These are phyloP conservation scores for Anisogramma anomala DNA, from an alignment of 2,329 filamentous ascomycete species.

Conservation along the genomic window DNA sequence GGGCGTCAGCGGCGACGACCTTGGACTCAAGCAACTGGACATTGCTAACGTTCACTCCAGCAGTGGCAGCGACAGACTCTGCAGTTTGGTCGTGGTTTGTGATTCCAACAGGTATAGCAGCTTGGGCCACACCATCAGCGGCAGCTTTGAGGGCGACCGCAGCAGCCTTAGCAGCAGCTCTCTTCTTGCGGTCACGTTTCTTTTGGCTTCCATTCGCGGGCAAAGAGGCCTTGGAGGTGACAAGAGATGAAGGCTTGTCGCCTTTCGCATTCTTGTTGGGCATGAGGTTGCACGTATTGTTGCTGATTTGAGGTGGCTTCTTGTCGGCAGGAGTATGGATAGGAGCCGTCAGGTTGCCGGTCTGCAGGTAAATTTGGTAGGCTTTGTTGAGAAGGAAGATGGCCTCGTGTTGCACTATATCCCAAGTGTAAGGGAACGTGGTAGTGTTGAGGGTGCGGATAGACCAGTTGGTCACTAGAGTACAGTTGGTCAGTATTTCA, in stretches of 20 bases:
- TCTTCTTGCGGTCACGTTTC: slow-evolving; percentile 7
- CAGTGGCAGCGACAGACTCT: not conserved
- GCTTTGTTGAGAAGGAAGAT: slow-evolving; percentile 5
- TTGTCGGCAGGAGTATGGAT: not conserved
- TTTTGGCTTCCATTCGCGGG: slow-evolving; percentile 10
- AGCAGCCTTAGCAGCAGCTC: not conserved
- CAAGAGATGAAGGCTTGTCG: not conserved
- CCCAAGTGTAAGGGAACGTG: slow-evolving; percentile 1
- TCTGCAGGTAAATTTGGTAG: not conserved
- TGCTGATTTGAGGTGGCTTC: not conserved
- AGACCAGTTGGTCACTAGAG: slow-evolving; percentile 8
- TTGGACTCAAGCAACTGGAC: not conserved
- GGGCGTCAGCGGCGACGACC: not conserved
- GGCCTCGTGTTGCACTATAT: not conserved
- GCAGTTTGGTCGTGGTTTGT: no score
- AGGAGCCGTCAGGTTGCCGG: not conserved
- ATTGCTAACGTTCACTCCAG: not conserved
- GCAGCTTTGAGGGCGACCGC: not conserved
- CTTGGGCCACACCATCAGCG: not conserved
- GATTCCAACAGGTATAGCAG: not conserved
- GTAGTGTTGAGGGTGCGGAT: slow-evolving; percentile 6
- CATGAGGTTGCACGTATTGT: no score
- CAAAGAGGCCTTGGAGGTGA: not conserved
- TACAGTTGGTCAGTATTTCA: not conserved
- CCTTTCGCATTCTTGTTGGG: not conserved